These are phyloP conservation scores for Solanum peruvianum DNA, from an alignment of 257 asterid genomes.

Conservation along the genomic window DNA sequence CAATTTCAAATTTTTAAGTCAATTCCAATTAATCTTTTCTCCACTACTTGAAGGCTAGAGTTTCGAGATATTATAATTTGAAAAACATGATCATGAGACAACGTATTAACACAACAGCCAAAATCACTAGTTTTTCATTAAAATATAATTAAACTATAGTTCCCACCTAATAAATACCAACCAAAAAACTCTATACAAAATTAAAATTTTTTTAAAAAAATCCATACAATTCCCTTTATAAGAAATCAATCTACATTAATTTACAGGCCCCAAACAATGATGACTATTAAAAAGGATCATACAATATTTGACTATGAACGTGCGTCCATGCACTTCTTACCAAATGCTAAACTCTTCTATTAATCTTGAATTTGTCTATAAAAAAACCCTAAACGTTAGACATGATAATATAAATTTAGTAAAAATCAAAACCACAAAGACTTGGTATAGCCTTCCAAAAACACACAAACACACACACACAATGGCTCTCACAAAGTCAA, in stretches of 20 bases:
- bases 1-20: background rate
- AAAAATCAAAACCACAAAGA: background rate
- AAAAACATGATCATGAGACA: background rate
- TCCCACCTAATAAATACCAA: background rate
- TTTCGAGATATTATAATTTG: background rate
- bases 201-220: background rate
- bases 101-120: background rate
- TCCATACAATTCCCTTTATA: background rate
- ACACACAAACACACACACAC: background rate
- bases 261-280: background rate
- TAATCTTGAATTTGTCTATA: background rate
- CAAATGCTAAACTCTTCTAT: background rate
- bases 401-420: background rate
- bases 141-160: background rate
- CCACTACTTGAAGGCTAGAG: background rate
- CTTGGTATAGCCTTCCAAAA: background rate
- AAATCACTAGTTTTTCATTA: background rate
- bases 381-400: background rate
- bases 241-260: background rate
- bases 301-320: background rate
- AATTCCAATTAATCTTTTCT: background rate
- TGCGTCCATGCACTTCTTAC: constrained; percentile 10
- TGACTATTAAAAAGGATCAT: background rate
- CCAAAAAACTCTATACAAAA: background rate
- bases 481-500: constrained; percentile 33